Evolutionary conservation across 306 rosid genomes (phyloP).

Genomic region (Crotalaria pallida): DNA sequence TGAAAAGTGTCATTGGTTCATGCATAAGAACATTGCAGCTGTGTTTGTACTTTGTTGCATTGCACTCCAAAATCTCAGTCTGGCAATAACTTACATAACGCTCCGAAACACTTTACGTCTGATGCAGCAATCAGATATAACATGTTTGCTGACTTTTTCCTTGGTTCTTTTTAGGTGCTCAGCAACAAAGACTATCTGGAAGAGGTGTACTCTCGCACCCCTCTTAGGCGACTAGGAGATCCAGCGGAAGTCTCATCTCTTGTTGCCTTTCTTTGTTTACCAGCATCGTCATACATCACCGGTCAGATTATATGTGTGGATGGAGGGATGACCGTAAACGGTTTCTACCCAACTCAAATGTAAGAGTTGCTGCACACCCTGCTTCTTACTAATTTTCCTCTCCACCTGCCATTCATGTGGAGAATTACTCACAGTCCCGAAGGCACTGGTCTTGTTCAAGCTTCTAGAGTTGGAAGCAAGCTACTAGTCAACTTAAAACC

Average conservation of each 20-base stretch:
- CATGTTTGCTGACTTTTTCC: slow-evolving; percentile 11
- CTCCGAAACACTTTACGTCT: neutral
- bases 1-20: neutral
- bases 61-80: neutral
- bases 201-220: slow-evolving; percentile 71
- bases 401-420: neutral
- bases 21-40: neutral
- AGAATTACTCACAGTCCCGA: neutral
- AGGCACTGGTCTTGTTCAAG: neutral
- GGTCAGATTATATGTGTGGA: slow-evolving; percentile 75
- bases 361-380: slow-evolving; percentile 17
- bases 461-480: neutral
- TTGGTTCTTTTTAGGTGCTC: slow-evolving; percentile 42
- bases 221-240: slow-evolving; percentile 61
- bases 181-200: slow-evolving; percentile 49
- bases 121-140: neutral
- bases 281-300: slow-evolving; percentile 71
- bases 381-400: neutral
- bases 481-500: neutral
- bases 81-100: neutral
- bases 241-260: slow-evolving; percentile 65
- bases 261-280: slow-evolving; percentile 75
- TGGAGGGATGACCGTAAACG: slow-evolving; percentile 73
- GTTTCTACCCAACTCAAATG: slow-evolving; percentile 40
- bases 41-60: neutral